Evolutionary conservation across 805 yeast genomes (phyloP), one percentile per base, ranked within the genome.

Genomic region (Schizosaccharomyces osmophilus): DNA sequence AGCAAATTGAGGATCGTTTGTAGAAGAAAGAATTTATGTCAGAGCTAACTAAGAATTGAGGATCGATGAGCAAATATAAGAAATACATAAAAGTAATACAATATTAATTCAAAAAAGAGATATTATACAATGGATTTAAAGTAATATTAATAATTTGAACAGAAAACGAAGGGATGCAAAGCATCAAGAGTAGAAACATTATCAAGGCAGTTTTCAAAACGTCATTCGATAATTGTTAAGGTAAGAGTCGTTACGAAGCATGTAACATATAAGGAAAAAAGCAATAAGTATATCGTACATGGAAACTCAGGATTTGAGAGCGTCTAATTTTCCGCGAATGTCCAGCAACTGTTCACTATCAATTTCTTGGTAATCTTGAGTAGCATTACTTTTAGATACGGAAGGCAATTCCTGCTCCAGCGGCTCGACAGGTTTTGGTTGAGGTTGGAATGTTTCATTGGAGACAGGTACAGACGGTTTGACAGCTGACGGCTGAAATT

Each of bases 401-500:
- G 57, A 51, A 6, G 57, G 57, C 22, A 51, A 9, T 45, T 9
- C 8, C 17, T 45, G 51, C 13, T 45, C 26, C 2, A 45, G 24
- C 26, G 51, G 13, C 3, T 17, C 29, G 6, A 19, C 57, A 29
- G 19, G 57, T 9, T 24, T 9, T 5, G 55, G 24, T 19, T n/a
- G 26, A 19, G 39, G n/a, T 6, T 22, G 15, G 4, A 17, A 22
- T 13, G 36, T 29, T 51, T 51, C 11, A 1, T 51, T 29, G 11
- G 57, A 24, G 3, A 36, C 41, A 51, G 57, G 57, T 11, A 13
- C 36, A 51, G 57, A 70, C 62, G 73, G 73, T 69, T 71, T 76
- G 69, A 74, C 78, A 32, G 70, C 69, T 17, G 78, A 71, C 67
- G 75, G 72, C 63, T 74, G 74, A 24, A 75, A 72, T 54, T 51